Evolutionary conservation across 495 filamentous ascomycete genomes (phyloP).

Genomic region (Podospora fimiseda): DNA sequence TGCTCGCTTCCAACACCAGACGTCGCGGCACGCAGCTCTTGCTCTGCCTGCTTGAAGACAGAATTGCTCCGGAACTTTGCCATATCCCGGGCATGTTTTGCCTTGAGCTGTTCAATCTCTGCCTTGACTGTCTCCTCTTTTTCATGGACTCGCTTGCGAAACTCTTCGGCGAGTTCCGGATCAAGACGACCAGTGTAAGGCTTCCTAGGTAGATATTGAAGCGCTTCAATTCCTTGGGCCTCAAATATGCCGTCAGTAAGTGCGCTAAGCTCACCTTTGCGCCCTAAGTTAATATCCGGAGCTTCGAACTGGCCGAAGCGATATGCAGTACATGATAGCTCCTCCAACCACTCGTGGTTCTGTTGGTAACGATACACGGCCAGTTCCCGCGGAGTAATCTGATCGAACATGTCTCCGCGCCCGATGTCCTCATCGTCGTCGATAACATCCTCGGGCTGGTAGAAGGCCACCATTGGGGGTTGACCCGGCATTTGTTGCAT

Average conservation of each 20-base stretch:
- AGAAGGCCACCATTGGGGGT: conserved; percentile 12
- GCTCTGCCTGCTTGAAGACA: conserved; percentile 58
- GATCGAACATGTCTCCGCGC: conserved; percentile 79
- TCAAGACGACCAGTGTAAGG: conserved; percentile 57
- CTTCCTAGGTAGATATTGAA: conserved; percentile 39
- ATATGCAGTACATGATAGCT: conserved; percentile 86
- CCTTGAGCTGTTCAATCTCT: conserved; percentile 78
- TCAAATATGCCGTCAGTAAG: conserved; percentile 73
- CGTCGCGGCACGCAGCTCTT: conserved; percentile 50
- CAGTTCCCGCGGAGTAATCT: conserved; percentile 80
- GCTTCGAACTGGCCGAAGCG: conserved; percentile 76
- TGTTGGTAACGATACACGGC: conserved; percentile 79
- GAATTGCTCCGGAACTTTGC: conserved; percentile 64
- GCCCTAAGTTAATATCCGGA: conserved; percentile 77
- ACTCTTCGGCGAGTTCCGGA: conserved; percentile 63
- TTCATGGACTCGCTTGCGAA: conserved; percentile 63
- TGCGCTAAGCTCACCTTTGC: conserved; percentile 74
- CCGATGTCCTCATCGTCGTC: conserved; percentile 88
- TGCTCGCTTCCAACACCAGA: conserved; percentile 52
- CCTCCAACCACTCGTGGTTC: conserved; percentile 98
- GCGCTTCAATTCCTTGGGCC: conserved; percentile 53
- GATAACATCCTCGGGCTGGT: conserved; percentile 47
- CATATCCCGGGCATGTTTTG: conserved; percentile 66
- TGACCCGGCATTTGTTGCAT: neutral
- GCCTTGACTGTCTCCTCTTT: conserved; percentile 59